phyloP scores from a whole-genome alignment of 169 alveolate species.

The Plasmodium chabaudi region DNA sequence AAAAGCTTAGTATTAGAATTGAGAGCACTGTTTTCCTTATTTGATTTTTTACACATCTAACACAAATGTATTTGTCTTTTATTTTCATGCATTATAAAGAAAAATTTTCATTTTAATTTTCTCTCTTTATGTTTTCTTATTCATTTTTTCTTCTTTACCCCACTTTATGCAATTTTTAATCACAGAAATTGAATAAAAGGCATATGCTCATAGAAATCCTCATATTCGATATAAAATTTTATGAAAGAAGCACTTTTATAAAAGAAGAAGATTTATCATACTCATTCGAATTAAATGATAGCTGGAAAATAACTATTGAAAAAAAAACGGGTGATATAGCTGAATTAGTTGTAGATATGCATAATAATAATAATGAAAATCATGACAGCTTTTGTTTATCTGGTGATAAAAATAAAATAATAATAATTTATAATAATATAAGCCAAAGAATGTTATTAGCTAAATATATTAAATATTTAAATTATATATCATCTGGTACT shows the following conservation, averaged over 20 bases:
- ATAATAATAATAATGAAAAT: background rate
- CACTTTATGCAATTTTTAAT: too few species aligned
- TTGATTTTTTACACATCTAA: too few species aligned
- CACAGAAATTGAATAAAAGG: constrained; percentile 23
- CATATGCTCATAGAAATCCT: constrained; percentile 54
- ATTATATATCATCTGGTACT: constrained; percentile 1
- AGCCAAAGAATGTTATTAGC: constrained; percentile 28
- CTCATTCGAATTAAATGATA: constrained; percentile 27
- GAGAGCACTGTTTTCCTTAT: too few species aligned
- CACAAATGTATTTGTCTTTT: background rate
- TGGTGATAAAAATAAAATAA: constrained; percentile 11
- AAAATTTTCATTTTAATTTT: too few species aligned
- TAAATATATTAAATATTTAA: constrained; percentile 42
- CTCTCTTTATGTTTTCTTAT: too few species aligned
- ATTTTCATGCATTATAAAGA: background rate
- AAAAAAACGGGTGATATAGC: constrained; percentile 11
- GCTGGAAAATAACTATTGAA: constrained; percentile 7
- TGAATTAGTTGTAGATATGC: constrained; percentile 20
- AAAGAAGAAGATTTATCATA: constrained; percentile 29
- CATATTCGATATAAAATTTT: constrained; percentile 28
- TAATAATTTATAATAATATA: constrained; percentile 17
- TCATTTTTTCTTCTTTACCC: too few species aligned
- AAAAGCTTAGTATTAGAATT: background rate
- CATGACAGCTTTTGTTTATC: constrained; percentile 7
- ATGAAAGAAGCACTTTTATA: constrained; percentile 6